phyloP scores from a whole-genome alignment of 495 filamentous ascomycete genomes.

The Evernia prunastri region DNA sequence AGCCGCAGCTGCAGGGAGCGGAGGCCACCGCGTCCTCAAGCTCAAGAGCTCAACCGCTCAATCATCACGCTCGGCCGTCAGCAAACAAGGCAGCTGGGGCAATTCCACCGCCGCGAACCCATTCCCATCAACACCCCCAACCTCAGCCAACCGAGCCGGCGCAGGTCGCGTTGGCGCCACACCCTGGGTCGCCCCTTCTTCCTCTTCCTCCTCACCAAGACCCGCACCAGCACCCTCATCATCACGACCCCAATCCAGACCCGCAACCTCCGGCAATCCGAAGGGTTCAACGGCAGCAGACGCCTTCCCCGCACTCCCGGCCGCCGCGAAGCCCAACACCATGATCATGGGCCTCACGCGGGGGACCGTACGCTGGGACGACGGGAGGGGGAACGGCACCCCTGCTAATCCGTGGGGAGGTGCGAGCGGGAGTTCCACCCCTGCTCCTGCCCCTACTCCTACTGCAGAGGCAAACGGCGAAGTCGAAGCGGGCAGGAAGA shows the following conservation, averaged over 20 bases:
- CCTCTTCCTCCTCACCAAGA: conserved; percentile 24
- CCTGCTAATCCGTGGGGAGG: conserved; percentile 44
- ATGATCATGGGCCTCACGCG: conserved; percentile 73
- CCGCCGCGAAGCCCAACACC: conserved; percentile 69
- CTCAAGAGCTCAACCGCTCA: conserved; percentile 73
- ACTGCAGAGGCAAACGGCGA: conserved; percentile 34
- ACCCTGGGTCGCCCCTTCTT: conserved; percentile 36
- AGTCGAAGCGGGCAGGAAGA: conserved; percentile 50
- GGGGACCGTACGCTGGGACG: conserved; percentile 63
- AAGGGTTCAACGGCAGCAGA: conserved; percentile 38
- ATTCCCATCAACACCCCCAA: conserved; percentile 44
- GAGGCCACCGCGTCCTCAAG: conserved; percentile 57
- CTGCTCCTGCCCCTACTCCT: conserved; percentile 25
- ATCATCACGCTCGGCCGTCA: conserved; percentile 56
- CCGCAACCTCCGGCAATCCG: conserved; percentile 24
- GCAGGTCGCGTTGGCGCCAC: conserved; percentile 41
- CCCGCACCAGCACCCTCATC: conserved; percentile 26
- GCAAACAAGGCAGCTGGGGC: conserved; percentile 46
- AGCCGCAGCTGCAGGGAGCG: conserved; percentile 35
- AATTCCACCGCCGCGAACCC: conserved; percentile 35
- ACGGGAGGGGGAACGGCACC: conserved; percentile 32
- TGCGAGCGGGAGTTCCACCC: conserved; percentile 10
- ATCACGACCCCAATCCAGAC: conserved; percentile 29
- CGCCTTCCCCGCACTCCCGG: conserved; percentile 76
- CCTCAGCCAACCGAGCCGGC: conserved; percentile 36